phyloP scores from a whole-genome alignment of 2,329 filamentous ascomycete species.

The Monosporascus sp. region DNA sequence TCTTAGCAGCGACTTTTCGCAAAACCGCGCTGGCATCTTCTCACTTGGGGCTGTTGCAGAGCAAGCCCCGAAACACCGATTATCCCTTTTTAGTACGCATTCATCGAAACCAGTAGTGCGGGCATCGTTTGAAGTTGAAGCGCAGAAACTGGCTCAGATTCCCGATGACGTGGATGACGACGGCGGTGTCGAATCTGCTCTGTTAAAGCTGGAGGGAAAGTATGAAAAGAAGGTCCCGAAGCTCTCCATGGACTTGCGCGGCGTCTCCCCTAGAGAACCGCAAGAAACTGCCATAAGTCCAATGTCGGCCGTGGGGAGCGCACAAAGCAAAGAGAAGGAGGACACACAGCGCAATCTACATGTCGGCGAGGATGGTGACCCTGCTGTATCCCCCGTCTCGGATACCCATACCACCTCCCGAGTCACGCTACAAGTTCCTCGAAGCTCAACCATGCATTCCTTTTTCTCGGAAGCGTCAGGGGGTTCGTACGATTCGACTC shows the following conservation, averaged over 20 bases:
- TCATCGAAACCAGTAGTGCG: conserved; percentile 59
- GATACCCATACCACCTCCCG: conserved; percentile 12
- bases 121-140: conserved; percentile 81
- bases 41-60: conserved; percentile 56
- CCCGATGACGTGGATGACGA: conserved; percentile 76
- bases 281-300: conserved; percentile 9
- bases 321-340: conserved; percentile 33
- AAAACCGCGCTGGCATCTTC: conserved; percentile 40
- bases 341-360: conserved; percentile 40
- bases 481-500: conserved; percentile 71
- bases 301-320: conserved; percentile 16
- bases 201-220: conserved; percentile 87
- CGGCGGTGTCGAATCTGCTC: conserved; percentile 85
- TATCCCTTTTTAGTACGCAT: conserved; percentile 56
- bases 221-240: conserved; percentile 53
- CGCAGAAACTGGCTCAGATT: conserved; percentile 79
- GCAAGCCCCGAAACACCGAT: conserved; percentile 36
- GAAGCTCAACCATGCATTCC: conserved; percentile 35
- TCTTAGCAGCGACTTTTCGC: conserved; percentile 37
- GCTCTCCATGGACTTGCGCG: conserved; percentile 34
- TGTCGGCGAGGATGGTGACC: conserved; percentile 35
- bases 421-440: conserved; percentile 15
- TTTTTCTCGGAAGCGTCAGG: conserved; percentile 58
- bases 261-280: conserved; percentile 15
- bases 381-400: conserved; percentile 23